phyloP scores from a whole-genome alignment of 306 rosid species.

The Hylodesmum podocarpum region DNA sequence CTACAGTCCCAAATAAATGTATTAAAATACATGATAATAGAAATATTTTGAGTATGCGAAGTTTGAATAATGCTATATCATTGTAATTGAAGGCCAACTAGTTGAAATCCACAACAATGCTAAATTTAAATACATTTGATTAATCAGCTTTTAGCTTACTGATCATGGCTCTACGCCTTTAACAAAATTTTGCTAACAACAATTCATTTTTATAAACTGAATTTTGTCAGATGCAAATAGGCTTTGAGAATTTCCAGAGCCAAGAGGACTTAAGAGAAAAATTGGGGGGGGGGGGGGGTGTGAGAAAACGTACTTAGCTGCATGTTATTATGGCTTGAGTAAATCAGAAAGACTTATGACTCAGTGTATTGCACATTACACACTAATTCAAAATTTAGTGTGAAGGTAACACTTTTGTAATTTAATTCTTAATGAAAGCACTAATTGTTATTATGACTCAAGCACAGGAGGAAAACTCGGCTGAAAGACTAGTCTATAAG shows the following conservation, averaged over 20 bases:
- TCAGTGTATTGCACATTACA: background rate
- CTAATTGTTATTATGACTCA: background rate
- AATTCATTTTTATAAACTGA: background rate
- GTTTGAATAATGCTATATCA: background rate
- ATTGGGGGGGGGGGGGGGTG: background rate
- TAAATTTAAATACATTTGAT: background rate
- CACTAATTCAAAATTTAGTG: background rate
- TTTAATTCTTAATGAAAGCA: background rate
- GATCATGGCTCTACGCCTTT: background rate
- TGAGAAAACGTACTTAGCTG: background rate
- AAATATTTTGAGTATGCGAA: background rate
- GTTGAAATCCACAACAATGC: background rate
- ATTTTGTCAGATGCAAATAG: background rate
- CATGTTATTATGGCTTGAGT: background rate
- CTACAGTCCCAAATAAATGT: constrained; percentile 42
- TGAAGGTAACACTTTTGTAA: background rate
- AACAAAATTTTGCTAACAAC: background rate
- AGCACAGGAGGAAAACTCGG: background rate
- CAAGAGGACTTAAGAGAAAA: background rate
- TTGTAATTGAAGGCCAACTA: background rate
- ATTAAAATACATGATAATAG: background rate
- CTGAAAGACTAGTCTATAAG: background rate
- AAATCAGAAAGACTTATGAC: background rate
- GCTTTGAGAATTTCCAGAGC: background rate
- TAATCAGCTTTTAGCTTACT: constrained; percentile 6